Evolutionary conservation across 768 basidiomycete species (phyloP).

Genomic region (Suillus tomentosus): DNA sequence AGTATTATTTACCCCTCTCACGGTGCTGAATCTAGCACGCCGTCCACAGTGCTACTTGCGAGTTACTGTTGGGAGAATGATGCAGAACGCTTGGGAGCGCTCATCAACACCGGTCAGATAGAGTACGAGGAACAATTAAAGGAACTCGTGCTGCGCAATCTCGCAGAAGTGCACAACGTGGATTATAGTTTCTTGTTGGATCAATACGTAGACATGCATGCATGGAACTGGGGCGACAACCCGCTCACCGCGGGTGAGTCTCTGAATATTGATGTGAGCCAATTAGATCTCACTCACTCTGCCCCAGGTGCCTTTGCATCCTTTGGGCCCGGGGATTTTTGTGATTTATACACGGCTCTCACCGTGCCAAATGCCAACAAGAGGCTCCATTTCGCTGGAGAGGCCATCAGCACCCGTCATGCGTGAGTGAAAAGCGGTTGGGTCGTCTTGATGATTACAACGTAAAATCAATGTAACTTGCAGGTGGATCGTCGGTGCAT

Average conservation of each 20-base stretch:
- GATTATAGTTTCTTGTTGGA: constrained; percentile 23
- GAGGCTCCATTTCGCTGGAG: constrained; percentile 38
- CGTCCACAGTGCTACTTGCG: constrained; percentile 37
- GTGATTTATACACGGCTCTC: constrained; percentile 32
- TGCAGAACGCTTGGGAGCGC: constrained; percentile 37
- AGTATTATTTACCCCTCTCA: constrained; percentile 47
- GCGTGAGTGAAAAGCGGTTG: constrained; percentile 17
- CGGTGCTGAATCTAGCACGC: constrained; percentile 24
- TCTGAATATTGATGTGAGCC: background rate
- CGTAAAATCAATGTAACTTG: background rate
- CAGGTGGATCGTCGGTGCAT: constrained; percentile 42
- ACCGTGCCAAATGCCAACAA: constrained; percentile 33
- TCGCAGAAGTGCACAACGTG: constrained; percentile 21
- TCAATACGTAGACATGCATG: constrained; percentile 25
- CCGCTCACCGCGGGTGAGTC: constrained; percentile 34
- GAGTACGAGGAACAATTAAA: constrained; percentile 20
- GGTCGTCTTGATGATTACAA: background rate
- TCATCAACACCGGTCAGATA: constrained; percentile 23
- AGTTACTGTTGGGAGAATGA: constrained; percentile 45
- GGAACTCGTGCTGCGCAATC: constrained; percentile 27
- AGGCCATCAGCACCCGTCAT: constrained; percentile 40
- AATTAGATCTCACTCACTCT: background rate
- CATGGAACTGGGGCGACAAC: constrained; percentile 38
- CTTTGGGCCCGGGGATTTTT: constrained; percentile 43
- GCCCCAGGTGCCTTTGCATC: constrained; percentile 39